phyloP scores from a whole-genome alignment of 2,329 filamentous ascomycete genomes.

The Sphaerulina musiva region DNA sequence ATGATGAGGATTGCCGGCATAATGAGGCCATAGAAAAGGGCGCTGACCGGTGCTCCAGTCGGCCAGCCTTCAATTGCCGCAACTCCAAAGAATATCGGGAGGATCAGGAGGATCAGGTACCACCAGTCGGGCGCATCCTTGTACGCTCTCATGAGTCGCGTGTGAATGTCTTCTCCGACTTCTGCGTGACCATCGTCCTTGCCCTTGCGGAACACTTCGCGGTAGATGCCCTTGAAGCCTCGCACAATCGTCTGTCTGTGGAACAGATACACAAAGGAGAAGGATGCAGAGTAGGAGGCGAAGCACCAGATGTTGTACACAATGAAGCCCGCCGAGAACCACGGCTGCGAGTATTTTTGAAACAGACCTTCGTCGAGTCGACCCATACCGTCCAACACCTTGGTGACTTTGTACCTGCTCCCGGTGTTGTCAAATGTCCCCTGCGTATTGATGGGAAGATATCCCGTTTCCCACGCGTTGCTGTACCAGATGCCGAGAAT shows the following conservation, averaged over 20 bases:
- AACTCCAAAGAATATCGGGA: constrained; percentile 11
- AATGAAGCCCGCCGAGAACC: constrained; percentile 10
- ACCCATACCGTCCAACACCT: constrained; percentile 64
- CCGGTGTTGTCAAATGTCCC: constrained; percentile 80
- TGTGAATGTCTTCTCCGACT: constrained; percentile 65
- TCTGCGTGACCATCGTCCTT: constrained; percentile 1
- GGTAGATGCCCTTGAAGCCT: constrained; percentile 4
- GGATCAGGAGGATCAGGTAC: constrained; percentile 46
- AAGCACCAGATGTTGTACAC: constrained; percentile 10
- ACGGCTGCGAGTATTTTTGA: constrained; percentile 66
- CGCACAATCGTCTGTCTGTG: constrained; percentile 5
- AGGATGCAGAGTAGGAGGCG: constrained; percentile 6
- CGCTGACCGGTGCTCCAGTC: constrained; percentile 59
- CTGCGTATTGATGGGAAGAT: constrained; percentile 77
- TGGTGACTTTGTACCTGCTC: constrained; percentile 70
- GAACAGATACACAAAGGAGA: constrained; percentile 10
- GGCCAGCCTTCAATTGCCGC: constrained; percentile 26
- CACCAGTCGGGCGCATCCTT: constrained; percentile 72
- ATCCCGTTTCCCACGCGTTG: constrained; percentile 72
- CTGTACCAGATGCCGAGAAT: constrained; percentile 47
- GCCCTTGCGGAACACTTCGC: background rate
- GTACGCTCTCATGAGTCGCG: constrained; percentile 73
- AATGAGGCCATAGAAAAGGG: constrained; percentile 70
- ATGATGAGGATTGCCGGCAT: constrained; percentile 76
- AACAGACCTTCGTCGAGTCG: constrained; percentile 75